Evolutionary conservation across 139 green algal species (phyloP), one percentile per base, ranked within the genome.

Genomic region (Ulvella scutata): DNA sequence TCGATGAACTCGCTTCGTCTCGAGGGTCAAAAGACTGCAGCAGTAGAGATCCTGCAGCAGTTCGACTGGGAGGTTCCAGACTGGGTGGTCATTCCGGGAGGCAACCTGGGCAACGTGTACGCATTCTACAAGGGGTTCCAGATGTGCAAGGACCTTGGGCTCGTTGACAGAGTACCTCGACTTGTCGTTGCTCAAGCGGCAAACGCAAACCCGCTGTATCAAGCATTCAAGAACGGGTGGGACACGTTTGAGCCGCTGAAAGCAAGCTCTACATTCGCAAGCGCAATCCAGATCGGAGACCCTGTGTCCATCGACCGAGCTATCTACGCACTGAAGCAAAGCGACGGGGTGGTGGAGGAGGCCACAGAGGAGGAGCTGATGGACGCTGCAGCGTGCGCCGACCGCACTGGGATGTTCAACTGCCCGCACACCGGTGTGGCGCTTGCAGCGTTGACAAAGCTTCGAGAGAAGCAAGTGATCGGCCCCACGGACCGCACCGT

Each of bases 91-190:
- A 97, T 98, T 79, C 92, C 92, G 2, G 91, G 93, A 74, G 95
- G 95, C 79, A 99, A 99, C 89, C 87, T 99, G 36, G 95, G 95
- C 79, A 99, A 99, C 90, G 90, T 99, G 61, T 99, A 99, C 81
- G 95, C 95, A 13, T 99, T 99, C 79, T 98, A 98, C 92, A 99
- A 99, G 84, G 86, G 86, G 72, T 91, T 91, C 83, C 87, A 87
- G 79, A 89, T 91, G 86, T 82, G 78, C 73, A 86, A 84, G 77
- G 95, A 99, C 33, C 86, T 99, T 72, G 95, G 95, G 35, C 83
- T 99, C 35, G 84, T 91, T 10, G 86, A 97, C 81, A 75, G 80
- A 17, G 87, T 99, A 59, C 95, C 95, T 2, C 86, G 95, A n/a
- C 82, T 99, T 74, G 95, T 98, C 29, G 88, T 85, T 38, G 88